Conservation (phyloP, 2,329 filamentous ascomycete species). For the Calonectria ilicicola region DNA sequence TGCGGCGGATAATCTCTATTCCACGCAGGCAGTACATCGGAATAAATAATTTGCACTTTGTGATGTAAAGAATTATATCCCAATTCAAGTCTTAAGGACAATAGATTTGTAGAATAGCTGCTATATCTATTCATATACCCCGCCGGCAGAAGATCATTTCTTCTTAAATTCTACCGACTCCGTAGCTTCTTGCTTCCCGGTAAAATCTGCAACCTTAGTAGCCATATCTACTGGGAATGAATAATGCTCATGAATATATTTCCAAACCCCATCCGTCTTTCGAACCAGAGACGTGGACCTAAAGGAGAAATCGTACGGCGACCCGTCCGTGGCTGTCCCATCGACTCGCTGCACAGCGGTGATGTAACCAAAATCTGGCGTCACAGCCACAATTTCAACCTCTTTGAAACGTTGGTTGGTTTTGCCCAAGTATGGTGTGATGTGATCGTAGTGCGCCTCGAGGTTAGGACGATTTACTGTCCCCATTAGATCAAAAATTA, state of each 20-base stretch:
- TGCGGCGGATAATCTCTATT: background rate
- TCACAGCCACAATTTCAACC: slow-evolving; percentile 5
- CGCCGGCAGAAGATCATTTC: background rate
- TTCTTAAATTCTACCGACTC: slow-evolving; percentile 9
- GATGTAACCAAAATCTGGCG: slow-evolving; percentile 2
- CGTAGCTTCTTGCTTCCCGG: background rate
- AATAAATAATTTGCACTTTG: background rate
- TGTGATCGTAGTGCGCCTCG: slow-evolving; percentile 4
- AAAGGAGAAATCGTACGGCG: slow-evolving; percentile 10
- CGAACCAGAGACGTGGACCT: background rate
- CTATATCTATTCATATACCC: no score
- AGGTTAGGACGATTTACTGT: slow-evolving; percentile 10
- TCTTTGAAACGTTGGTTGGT: slow-evolving; percentile 7
- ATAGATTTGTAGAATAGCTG: background rate
- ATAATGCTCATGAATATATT: slow-evolving; percentile 14
- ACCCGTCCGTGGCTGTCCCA: background rate
- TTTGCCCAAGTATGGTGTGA: slow-evolving; percentile 10
- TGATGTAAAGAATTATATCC: accelerated
- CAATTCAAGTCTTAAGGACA: background rate
- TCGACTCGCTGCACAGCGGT: slow-evolving; percentile 11
- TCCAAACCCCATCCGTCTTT: slow-evolving; percentile 5
- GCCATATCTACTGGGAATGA: slow-evolving; percentile 13
- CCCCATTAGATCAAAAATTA: slow-evolving; percentile 8
- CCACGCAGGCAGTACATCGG: background rate
- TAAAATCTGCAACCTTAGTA: slow-evolving; percentile 3